phyloP scores from a whole-genome alignment of 306 rosid species.

The Cucumis sativus region DNA sequence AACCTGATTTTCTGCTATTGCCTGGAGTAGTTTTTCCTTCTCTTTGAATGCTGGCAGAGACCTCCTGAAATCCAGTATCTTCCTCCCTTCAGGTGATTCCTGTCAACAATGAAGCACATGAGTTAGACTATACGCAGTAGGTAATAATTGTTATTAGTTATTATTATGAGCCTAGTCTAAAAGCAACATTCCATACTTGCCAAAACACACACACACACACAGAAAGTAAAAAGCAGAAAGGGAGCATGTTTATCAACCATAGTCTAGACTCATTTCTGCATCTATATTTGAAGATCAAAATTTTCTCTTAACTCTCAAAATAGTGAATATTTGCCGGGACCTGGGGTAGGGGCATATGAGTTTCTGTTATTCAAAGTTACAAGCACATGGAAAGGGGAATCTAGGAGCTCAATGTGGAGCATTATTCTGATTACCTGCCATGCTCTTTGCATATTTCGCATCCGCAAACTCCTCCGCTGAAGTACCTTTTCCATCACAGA shows the following conservation, averaged over 20 bases:
- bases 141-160: not conserved
- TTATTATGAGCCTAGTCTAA: not conserved
- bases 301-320: not conserved
- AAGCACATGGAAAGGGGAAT: not conserved
- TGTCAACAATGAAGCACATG: not conserved
- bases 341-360: not conserved
- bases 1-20: slow-evolving; percentile 50
- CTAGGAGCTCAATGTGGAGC: not conserved
- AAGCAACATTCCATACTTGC: not conserved
- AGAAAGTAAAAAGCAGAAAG: not conserved
- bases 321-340: not conserved
- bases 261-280: not conserved
- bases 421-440: slow-evolving; percentile 54
- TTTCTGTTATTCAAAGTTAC: not conserved
- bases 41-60: slow-evolving; percentile 40
- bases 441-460: slow-evolving; percentile 90
- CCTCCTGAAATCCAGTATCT: slow-evolving; percentile 32
- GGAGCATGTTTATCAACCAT: not conserved
- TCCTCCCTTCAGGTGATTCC: slow-evolving; percentile 56
- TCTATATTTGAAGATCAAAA: not conserved
- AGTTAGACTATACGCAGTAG: not conserved
- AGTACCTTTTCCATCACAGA: slow-evolving; percentile 98
- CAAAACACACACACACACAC: not conserved
- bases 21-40: slow-evolving; percentile 41
- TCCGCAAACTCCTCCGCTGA: slow-evolving; percentile 75